phyloP scores from a whole-genome alignment of 148 eudicot species.

The Vaccinium macrocarpon region DNA sequence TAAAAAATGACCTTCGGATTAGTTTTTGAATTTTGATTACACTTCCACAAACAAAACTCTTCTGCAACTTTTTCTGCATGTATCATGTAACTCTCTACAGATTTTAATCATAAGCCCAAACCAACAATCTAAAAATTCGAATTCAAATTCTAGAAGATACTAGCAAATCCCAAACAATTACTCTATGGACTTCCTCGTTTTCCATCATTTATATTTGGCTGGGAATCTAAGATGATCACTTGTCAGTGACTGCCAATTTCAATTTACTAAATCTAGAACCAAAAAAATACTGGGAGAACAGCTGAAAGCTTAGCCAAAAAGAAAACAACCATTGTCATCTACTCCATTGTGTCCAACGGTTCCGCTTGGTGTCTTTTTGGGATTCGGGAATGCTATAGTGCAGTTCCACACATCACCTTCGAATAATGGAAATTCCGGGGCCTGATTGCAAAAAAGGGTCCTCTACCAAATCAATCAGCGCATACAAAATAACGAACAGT shows the following conservation, averaged over 20 bases:
- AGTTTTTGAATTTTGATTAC: neutral
- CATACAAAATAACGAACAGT: neutral
- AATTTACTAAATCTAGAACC: too few relatives aligned
- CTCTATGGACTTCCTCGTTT: too few relatives aligned
- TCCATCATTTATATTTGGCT: too few relatives aligned
- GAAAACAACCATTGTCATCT: neutral
- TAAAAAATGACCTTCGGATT: neutral
- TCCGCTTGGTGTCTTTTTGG: neutral
- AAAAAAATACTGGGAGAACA: neutral
- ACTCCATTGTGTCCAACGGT: neutral
- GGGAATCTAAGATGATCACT: too few relatives aligned
- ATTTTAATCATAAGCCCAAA: neutral
- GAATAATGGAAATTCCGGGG: neutral
- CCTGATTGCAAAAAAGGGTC: neutral
- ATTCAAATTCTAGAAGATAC: neutral
- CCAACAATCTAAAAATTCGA: neutral
- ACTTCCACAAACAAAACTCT: neutral
- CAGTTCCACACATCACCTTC: neutral
- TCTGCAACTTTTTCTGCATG: neutral
- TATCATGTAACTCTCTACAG: neutral
- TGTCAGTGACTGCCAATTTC: too few relatives aligned
- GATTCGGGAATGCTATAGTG: neutral
- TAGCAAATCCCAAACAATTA: neutral
- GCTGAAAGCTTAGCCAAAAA: neutral
- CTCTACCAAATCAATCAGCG: neutral